Evolutionary conservation across 257 asterid genomes (phyloP).

Genomic region (Ilex asprella): DNA sequence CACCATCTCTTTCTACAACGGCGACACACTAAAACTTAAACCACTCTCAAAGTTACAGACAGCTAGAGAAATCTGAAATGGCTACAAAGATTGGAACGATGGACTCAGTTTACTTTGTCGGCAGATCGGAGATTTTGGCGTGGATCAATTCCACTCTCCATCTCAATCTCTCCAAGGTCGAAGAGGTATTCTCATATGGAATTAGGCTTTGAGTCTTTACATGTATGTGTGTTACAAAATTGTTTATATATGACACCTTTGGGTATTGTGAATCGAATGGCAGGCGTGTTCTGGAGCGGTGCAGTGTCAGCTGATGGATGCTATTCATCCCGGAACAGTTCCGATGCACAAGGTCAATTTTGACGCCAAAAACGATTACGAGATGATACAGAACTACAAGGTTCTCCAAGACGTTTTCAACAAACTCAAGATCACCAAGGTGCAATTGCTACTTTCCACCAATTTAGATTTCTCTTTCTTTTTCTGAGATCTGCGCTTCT

Average conservation of each 20-base stretch:
- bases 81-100: slow-evolving; percentile 73
- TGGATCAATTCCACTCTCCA: slow-evolving; percentile 87
- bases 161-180: slow-evolving; percentile 84
- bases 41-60: not conserved
- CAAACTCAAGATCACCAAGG: slow-evolving; percentile 84
- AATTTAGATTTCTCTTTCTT: not conserved
- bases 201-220: not conserved
- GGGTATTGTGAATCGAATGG: too few species aligned
- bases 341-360: slow-evolving; percentile 94
- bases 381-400: slow-evolving; percentile 86
- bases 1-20: slow-evolving; percentile 5
- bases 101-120: slow-evolving; percentile 93
- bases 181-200: slow-evolving; percentile 47
- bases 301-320: slow-evolving; percentile 91
- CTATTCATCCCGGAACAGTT: slow-evolving; percentile 74
- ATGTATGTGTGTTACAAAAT: too few species aligned
- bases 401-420: slow-evolving; percentile 89
- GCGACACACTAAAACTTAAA: not conserved
- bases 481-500: too few species aligned
- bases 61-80: slow-evolving; percentile 30
- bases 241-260: too few species aligned
- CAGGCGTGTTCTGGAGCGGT: slow-evolving; percentile 91
- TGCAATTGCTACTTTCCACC: slow-evolving; percentile 1
- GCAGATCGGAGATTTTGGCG: slow-evolving; percentile 74
- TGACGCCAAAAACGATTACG: slow-evolving; percentile 81